Percentiles rank a stretch among this genome's conserved stretches.
phyloP scores from a whole-genome alignment of 306 rosid genomes.

The Prunus salicina region DNA sequence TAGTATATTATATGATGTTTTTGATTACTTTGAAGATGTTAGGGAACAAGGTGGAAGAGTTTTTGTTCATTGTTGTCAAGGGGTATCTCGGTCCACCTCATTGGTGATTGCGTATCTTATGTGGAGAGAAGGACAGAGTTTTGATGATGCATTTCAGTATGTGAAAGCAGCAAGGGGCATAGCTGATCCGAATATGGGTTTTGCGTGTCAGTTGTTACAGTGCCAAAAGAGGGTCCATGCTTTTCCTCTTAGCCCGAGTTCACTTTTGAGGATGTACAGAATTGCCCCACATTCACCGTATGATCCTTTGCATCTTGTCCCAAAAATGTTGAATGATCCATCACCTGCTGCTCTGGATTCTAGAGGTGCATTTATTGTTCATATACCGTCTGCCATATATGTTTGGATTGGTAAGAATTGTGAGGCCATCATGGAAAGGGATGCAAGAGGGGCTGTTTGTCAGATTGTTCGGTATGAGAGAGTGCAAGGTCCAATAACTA shows the following conservation, averaged over 20 bases:
- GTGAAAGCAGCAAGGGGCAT: slow-evolving; percentile 99
- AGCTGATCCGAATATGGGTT: slow-evolving; percentile 99
- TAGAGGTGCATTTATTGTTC: slow-evolving; percentile 89
- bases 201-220: slow-evolving; percentile 95
- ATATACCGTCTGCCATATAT: slow-evolving; percentile 73
- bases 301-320: slow-evolving; percentile 97
- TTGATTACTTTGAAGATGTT: slow-evolving; percentile 98
- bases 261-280: slow-evolving; percentile 86
- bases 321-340: slow-evolving; percentile 90
- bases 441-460: slow-evolving; percentile 90
- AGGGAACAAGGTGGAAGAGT: slow-evolving; percentile 90
- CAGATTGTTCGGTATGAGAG: slow-evolving; percentile 95
- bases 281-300: slow-evolving; percentile 94
- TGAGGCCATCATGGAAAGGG: slow-evolving; percentile 90
- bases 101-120: slow-evolving; percentile 93
- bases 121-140: slow-evolving; percentile 99
- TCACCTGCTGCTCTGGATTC: slow-evolving; percentile 73
- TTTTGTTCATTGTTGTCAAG: slow-evolving; percentile 98
- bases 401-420: slow-evolving; percentile 94
- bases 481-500: slow-evolving; percentile 67
- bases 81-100: slow-evolving; percentile 97
- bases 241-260: slow-evolving; percentile 97
- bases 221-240: slow-evolving; percentile 99
- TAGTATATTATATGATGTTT: slow-evolving; percentile 85
- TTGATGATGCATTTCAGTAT: slow-evolving; percentile 98